phyloP scores from a whole-genome alignment of 148 eudicot species.

The Pouteria glomerata region DNA sequence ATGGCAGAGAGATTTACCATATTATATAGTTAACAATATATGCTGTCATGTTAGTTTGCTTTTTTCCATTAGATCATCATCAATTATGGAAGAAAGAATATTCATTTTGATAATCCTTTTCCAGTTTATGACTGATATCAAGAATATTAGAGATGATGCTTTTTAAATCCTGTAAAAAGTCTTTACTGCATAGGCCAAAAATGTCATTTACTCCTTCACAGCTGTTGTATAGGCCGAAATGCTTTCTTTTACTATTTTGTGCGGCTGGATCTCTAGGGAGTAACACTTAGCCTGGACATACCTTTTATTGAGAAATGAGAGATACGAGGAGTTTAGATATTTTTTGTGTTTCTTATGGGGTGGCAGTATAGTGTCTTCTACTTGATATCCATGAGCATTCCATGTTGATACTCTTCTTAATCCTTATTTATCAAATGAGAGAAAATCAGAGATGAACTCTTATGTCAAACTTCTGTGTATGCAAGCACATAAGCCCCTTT shows the following conservation, averaged over 20 bases:
- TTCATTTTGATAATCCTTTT: background rate
- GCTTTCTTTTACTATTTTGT: background rate
- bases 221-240: background rate
- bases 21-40: background rate
- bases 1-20: background rate
- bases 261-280: too few relatives aligned
- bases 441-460: background rate
- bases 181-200: background rate
- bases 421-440: background rate
- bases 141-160: background rate
- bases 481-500: background rate
- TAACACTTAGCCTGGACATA: too few relatives aligned
- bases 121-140: background rate
- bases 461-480: background rate
- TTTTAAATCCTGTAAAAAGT: background rate
- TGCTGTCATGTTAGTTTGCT: background rate
- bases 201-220: background rate
- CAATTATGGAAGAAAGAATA: background rate
- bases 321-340: too few relatives aligned
- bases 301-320: too few relatives aligned
- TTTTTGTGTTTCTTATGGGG: too few relatives aligned
- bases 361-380: too few relatives aligned
- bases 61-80: background rate
- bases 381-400: too few relatives aligned
- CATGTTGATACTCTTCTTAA: too few relatives aligned